phyloP scores from a whole-genome alignment of 1,139 yeast species.

The Ogataea hybrid region DNA sequence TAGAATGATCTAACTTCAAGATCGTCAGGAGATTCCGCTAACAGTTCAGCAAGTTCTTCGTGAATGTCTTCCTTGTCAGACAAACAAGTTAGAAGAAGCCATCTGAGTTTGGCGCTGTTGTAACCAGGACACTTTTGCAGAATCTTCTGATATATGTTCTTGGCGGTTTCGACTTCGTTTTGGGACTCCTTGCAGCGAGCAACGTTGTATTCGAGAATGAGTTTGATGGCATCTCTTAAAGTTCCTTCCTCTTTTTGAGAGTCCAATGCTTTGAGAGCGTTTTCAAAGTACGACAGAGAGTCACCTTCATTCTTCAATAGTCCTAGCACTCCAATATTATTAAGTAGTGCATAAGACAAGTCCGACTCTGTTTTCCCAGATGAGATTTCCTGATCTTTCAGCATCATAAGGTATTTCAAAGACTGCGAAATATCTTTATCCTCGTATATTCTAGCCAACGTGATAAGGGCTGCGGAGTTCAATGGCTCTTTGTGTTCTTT shows the following conservation, averaged over 20 bases:
- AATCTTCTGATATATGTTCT: slow-evolving; percentile 52
- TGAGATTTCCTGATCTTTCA: slow-evolving; percentile 44
- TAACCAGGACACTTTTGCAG: slow-evolving; percentile 65
- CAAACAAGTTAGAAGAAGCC: slow-evolving; percentile 45
- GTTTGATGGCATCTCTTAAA: slow-evolving; percentile 33
- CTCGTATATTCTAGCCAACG: slow-evolving; percentile 69
- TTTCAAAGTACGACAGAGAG: slow-evolving; percentile 26
- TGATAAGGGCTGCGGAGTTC: slow-evolving; percentile 64
- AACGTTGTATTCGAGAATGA: slow-evolving; percentile 57
- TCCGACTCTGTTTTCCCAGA: slow-evolving; percentile 41
- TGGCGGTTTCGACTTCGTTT: slow-evolving; percentile 40
- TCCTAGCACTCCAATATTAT: slow-evolving; percentile 84
- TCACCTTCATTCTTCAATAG: slow-evolving; percentile 48
- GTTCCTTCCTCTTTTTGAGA: slow-evolving; percentile 28
- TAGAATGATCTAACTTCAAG: slow-evolving; percentile 86
- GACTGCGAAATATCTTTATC: slow-evolving; percentile 57
- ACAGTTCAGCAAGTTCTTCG: slow-evolving; percentile 55
- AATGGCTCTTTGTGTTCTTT: slow-evolving; percentile 60
- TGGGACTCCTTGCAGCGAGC: slow-evolving; percentile 58
- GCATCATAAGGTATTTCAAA: slow-evolving; percentile 53
- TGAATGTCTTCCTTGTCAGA: slow-evolving; percentile 37
- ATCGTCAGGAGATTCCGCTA: slow-evolving; percentile 56
- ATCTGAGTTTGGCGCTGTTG: slow-evolving; percentile 72
- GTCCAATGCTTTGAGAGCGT: slow-evolving; percentile 23
- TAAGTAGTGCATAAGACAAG: slow-evolving; percentile 68